A percentile compares a stretch with the other conserved stretches of the same genome.
Evolutionary conservation across 305 asterid species (phyloP).

Genomic region (Plantago rigida): DNA sequence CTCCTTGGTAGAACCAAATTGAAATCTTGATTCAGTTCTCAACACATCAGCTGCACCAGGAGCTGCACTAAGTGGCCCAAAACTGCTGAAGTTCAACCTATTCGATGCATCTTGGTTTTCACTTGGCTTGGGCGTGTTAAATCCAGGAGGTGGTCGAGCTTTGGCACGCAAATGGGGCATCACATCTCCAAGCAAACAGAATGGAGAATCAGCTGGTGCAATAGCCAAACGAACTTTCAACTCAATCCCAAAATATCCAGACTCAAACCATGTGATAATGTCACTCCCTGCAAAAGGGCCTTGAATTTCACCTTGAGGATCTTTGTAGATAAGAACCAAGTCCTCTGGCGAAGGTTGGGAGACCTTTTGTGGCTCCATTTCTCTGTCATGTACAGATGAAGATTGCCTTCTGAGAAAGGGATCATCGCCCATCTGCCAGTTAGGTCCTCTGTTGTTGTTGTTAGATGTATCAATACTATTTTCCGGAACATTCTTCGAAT

Average conservation of each 20-base stretch:
- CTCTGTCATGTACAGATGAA: constrained; percentile 39
- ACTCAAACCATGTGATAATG: constrained; percentile 78
- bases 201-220: constrained; percentile 54
- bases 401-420: constrained; percentile 42
- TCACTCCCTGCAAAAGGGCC: constrained; percentile 80
- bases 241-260: constrained; percentile 78
- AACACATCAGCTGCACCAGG: constrained; percentile 40
- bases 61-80: constrained; percentile 36
- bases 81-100: constrained; percentile 31
- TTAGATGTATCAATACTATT: constrained; percentile 36
- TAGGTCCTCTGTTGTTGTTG: constrained; percentile 30
- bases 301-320: constrained; percentile 70
- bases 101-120: constrained; percentile 41
- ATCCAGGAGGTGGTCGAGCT: constrained; percentile 81
- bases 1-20: constrained; percentile 37
- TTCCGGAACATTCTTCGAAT: constrained; percentile 37
- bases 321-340: constrained; percentile 62
- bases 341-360: constrained; percentile 60
- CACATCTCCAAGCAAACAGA: constrained; percentile 64
- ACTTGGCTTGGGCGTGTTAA: constrained; percentile 52
- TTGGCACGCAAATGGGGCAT: constrained; percentile 85
- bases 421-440: constrained; percentile 48
- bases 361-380: constrained; percentile 34
- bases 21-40: constrained; percentile 43
- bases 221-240: constrained; percentile 60